Evolutionary conservation across 768 basidiomycete species (phyloP), one percentile per base, ranked within the genome.

Genomic region (Psilocybe tampanensis): DNA sequence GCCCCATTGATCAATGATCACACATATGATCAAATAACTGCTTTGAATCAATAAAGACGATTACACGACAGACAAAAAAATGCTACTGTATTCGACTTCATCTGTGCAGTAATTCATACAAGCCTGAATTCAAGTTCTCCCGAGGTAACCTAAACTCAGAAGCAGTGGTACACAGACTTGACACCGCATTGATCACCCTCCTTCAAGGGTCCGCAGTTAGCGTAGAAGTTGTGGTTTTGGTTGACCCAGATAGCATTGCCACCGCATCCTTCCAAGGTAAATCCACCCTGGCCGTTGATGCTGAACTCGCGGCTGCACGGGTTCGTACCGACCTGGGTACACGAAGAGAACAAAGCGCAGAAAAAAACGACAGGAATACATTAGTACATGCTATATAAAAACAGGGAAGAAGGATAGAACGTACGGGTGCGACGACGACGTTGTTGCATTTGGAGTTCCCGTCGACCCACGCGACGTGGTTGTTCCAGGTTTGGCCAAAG

Each of bases 391-490:
- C n/a, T n/a, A n/a, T n/a, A n/a, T n/a, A 47, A 15, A 24, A 15
- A 26, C 29, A 15, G 29, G n/a, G 19, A 18, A 3, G 9, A 21
- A 8, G 44, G 24, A 26, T 9, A 26, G 2, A 1, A 47, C 45
- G 11, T 47, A 47, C 45, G 15, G 24, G 45, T 47, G 23, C 45
- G n/a, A 47, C 45, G 7, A 47, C 45, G 45, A 47, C 45, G 22
- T 24, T 24, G 45, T 47, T 47, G 7, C 45, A 47, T 29, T 47
- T 26, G 24, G 45, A 47, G 3, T 26, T 8, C n/a, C 45, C 45
- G n/a, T 26, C 45, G 22, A 47, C 45, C 45, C 45, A 47, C 12
- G 45, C 45, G 19, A 47, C 45, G 45, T 47, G 17, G 45, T 47
- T 47, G 22, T 47, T 47, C 23, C 11, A 26, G 45, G 45, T 47